Conservation (phyloP, 2,329 filamentous ascomycete genomes). For the Aspergillus carbonarius region DNA sequence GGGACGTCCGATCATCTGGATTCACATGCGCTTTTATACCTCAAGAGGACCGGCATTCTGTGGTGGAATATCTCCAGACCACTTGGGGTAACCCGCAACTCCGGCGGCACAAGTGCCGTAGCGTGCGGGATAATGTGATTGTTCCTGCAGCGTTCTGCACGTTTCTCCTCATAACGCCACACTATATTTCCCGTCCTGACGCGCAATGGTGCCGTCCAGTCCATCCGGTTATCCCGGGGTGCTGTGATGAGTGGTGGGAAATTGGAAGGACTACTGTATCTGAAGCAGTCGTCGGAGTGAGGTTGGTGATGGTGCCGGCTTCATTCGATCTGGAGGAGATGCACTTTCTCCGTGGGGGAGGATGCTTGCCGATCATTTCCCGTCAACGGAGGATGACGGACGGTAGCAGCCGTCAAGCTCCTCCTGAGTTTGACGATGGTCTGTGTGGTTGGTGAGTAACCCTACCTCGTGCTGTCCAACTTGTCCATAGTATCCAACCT, state of each 20-base stretch:
- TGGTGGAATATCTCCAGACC: background rate
- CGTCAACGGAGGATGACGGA: too few relatives aligned
- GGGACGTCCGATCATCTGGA: background rate
- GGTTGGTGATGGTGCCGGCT: too few relatives aligned
- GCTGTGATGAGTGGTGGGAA: background rate
- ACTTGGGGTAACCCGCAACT: background rate
- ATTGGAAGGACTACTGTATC: background rate
- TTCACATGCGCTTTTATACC: background rate
- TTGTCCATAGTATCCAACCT: too few relatives aligned
- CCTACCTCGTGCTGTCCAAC: too few relatives aligned
- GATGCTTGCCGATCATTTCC: too few relatives aligned
- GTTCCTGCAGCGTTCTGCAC: background rate
- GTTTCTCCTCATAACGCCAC: background rate
- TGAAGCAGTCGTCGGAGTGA: too few relatives aligned
- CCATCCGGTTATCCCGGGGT: background rate
- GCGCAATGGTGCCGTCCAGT: background rate
- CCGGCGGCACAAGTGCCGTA: background rate
- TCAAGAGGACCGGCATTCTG: background rate
- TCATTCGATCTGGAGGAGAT: too few relatives aligned
- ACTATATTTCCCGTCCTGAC: background rate
- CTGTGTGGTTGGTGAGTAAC: too few relatives aligned
- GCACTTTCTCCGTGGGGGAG: too few relatives aligned
- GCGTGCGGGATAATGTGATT: background rate
- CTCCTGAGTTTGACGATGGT: too few relatives aligned
- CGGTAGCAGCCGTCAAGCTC: too few relatives aligned